Percentiles rank a stretch among this genome's conserved stretches.
These are phyloP conservation scores for Magnaporthiopsis rhizophila DNA, from an alignment of 2,329 filamentous ascomycete genomes.

Conservation along the genomic window DNA sequence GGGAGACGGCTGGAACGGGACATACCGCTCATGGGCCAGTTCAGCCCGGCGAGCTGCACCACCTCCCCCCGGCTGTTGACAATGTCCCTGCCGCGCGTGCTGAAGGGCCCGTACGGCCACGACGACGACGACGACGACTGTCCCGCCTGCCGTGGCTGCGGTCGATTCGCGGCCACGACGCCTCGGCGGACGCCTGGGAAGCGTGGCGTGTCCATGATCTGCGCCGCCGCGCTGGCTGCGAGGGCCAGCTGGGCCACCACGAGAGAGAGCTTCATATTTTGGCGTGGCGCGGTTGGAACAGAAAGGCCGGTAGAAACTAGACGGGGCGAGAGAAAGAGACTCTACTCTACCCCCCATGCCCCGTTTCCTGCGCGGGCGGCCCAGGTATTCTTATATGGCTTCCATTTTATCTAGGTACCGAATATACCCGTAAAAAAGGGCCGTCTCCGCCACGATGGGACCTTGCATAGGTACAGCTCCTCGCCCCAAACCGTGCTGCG, in stretches of 20 bases:
- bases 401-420: too few relatives aligned
- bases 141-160: background rate
- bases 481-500: too few relatives aligned
- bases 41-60: constrained; percentile 28
- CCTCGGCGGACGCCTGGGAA: background rate
- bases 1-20: background rate
- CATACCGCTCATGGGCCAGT: constrained; percentile 27
- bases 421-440: too few relatives aligned
- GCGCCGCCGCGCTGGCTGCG: constrained; percentile 2
- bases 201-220: constrained; percentile 3
- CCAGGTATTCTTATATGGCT: too few relatives aligned
- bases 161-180: background rate
- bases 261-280: constrained; percentile 7
- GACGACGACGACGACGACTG: background rate
- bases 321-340: too few relatives aligned
- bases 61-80: constrained; percentile 27
- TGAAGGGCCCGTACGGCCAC: constrained; percentile 32
- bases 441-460: background rate
- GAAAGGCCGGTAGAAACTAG: too few relatives aligned
- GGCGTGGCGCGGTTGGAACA: too few relatives aligned
- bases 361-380: too few relatives aligned
- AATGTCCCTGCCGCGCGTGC: constrained; percentile 28
- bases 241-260: constrained; percentile 5
- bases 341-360: too few relatives aligned
- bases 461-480: background rate